Conservation (phyloP, 1,139 yeast genomes). For the Zygoascus meyerae region DNA sequence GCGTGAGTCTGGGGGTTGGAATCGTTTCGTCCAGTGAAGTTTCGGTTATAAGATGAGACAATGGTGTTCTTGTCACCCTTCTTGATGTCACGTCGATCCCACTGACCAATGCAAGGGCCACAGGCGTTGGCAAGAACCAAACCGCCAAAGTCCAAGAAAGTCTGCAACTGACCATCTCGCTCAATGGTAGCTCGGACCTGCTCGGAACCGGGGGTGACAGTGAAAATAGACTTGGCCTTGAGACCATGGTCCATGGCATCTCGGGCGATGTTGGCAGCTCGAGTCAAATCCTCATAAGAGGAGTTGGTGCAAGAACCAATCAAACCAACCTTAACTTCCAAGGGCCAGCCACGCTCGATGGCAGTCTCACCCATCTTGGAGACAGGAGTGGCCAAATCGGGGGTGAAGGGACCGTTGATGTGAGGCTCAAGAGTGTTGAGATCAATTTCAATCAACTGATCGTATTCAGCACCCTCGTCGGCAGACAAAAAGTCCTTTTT, state of each 20-base stretch:
- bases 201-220: slow-evolving; percentile 98
- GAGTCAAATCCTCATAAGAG: slow-evolving; percentile 94
- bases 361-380: slow-evolving; percentile 90
- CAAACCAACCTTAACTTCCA: slow-evolving; percentile 80
- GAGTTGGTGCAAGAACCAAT: slow-evolving; percentile 98
- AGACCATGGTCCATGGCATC: slow-evolving; percentile 84
- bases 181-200: slow-evolving; percentile 96
- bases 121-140: slow-evolving; percentile 93
- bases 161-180: slow-evolving; percentile 80
- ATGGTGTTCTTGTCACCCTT: slow-evolving; percentile 92
- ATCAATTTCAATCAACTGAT: slow-evolving; percentile 91
- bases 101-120: slow-evolving; percentile 99
- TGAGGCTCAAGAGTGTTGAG: slow-evolving; percentile 95
- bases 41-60: slow-evolving; percentile 93
- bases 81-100: slow-evolving; percentile 63
- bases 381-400: slow-evolving; percentile 97
- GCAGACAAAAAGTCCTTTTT: slow-evolving; percentile 69
- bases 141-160: slow-evolving; percentile 82
- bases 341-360: slow-evolving; percentile 85
- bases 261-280: slow-evolving; percentile 79
- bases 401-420: slow-evolving; percentile 98
- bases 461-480: slow-evolving; percentile 93
- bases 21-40: slow-evolving; percentile 94
- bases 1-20: slow-evolving; percentile 97
- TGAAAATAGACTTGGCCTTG: slow-evolving; percentile 86